Base-by-base conservation (phyloP, 2,329 filamentous ascomycete species). In the Trichoderma harzianum region DNA sequence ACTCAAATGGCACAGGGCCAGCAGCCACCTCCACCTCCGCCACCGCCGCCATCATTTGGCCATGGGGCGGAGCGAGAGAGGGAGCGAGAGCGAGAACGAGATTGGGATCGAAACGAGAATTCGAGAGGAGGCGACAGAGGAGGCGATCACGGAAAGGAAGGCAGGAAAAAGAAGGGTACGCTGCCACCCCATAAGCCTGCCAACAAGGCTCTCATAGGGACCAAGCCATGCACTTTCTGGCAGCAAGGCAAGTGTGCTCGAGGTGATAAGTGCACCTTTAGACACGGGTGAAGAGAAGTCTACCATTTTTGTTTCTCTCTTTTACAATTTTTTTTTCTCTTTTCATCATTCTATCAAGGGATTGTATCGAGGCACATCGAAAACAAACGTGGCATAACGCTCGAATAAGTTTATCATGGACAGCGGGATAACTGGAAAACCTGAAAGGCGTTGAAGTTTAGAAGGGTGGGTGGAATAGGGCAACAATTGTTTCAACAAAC, bases 221-320 rank as follows among this genome's bases (percentile, higher is more conserved):
- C 90, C 57, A 90, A 92, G 77, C 86, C 90, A 6, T 93, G 92
- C 79, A 87, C 86, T 24, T 94, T 93, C 79, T 93, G 86, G 84
- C 86, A 88, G 72, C 88, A 92, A 78, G 91, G 91, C 16, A 90
- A 90, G 78, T 93, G 92, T 81, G 89, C 88, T 7, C 91, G 93
- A 78, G 92, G 92, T 26, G 90, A 91, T 43, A 89, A 90, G 76
- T 93, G 92, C 82, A 93, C 91, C 2, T 94, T 91, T 79, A 86
- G 91, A 70, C 92, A 94, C 77, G 90, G 92, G 64, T 83, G 24
- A 67, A 43, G 34, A 26, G 16, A 26, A 28, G 12, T 30, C 24
- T 55, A 10, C 32, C 0, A 43, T 30, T n/a, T n/a, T n/a, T 2
- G 11, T 16, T 43, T 32, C 11, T 64, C 18, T 10, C 26, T 21